These are phyloP conservation scores for Chaetomiaceae sp. DNA, from an alignment of 2,329 filamentous ascomycete species.

Conservation along the genomic window DNA sequence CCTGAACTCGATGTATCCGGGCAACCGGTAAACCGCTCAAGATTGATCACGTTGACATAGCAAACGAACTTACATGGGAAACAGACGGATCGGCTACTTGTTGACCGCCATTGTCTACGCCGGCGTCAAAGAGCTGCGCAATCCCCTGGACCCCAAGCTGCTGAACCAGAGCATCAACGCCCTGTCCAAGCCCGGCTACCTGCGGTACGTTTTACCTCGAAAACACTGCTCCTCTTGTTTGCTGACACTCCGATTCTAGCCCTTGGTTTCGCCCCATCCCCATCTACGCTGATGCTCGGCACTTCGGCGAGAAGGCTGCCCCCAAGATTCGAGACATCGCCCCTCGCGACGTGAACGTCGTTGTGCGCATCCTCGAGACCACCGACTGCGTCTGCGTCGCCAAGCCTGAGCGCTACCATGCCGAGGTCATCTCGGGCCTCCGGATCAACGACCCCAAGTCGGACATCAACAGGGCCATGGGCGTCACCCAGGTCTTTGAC, in stretches of 20 bases:
- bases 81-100: conserved; percentile 1
- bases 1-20: not conserved
- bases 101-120: not conserved
- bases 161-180: conserved; percentile 14
- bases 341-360: conserved; percentile 11
- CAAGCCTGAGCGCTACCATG: not conserved
- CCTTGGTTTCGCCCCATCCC: conserved; percentile 3
- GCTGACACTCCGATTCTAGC: not conserved
- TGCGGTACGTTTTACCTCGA: conserved; percentile 5
- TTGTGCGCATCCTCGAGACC: not conserved
- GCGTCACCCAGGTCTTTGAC: not conserved
- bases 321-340: conserved; percentile 1
- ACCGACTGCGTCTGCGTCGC: not conserved
- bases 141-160: not conserved
- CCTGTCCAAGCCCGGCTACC: conserved; percentile 4
- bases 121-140: not conserved
- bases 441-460: conserved; percentile 5
- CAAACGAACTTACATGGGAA: not conserved
- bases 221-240: not conserved
- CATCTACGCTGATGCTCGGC: conserved; percentile 1
- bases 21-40: not conserved
- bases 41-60: not conserved
- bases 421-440: conserved; percentile 6
- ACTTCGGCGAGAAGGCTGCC: not conserved
- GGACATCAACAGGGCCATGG: conserved; percentile 6